Percentiles rank a stretch among this genome's conserved stretches.
Conservation (phyloP, 768 basidiomycete species). For the Rhodotorula graminis region DNA sequence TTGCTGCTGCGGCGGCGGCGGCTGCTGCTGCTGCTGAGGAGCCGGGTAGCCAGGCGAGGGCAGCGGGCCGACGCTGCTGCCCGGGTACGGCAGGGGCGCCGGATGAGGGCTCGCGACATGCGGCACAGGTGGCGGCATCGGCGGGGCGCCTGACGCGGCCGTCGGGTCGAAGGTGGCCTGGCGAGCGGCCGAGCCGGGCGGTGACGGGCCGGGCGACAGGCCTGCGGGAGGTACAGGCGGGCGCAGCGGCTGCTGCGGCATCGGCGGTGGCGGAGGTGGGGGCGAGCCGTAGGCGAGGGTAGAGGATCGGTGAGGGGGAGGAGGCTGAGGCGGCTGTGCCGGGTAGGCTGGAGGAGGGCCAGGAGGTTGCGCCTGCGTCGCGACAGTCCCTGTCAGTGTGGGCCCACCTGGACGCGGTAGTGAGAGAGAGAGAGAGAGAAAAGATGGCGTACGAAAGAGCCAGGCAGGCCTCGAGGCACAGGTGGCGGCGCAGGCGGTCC, state of each 20-base stretch:
- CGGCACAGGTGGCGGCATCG: background rate
- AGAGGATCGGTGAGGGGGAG: background rate
- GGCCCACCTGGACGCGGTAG: constrained; percentile 30
- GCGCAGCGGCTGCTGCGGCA: background rate
- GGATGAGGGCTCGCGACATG: too few species aligned
- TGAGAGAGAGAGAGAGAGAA: constrained; percentile 33
- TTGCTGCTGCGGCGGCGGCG: too few species aligned
- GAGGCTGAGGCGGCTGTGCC: background rate
- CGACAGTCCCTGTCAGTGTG: too few species aligned
- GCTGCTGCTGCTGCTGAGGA: too few species aligned
- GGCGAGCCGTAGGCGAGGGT: background rate
- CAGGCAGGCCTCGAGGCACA: constrained; percentile 19
- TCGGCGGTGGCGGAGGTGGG: background rate
- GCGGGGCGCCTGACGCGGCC: too few species aligned
- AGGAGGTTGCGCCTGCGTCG: constrained; percentile 45
- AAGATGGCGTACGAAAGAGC: constrained; percentile 31
- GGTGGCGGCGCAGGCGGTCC: background rate
- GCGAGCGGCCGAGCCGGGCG: too few species aligned
- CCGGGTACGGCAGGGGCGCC: background rate
- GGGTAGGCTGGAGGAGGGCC: constrained; percentile 40
- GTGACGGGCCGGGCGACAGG: background rate
- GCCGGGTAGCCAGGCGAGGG: constrained; percentile 37
- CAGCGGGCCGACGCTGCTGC: background rate
- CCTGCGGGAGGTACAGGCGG: background rate
- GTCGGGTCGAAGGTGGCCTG: background rate